A percentile compares a stretch with the other conserved stretches of the same genome.
phyloP scores from a whole-genome alignment of 1,284 basidiomycete genomes.

The Limonomyces culmigenus region DNA sequence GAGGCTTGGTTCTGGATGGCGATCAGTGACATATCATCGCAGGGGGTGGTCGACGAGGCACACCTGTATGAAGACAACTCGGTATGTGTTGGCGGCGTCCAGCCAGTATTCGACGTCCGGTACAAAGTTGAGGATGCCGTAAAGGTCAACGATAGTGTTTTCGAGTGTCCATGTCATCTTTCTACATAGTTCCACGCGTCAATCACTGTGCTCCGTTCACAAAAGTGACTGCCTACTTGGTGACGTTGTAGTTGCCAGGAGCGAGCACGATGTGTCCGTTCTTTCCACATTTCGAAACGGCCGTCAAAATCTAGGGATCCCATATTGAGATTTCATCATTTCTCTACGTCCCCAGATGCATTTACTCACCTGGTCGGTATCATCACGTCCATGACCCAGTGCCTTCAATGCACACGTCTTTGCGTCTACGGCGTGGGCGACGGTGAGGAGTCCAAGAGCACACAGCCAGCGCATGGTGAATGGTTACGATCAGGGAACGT shows the following conservation, averaged over 20 bases:
- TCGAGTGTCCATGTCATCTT: conserved; percentile 45
- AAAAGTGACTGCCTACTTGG: conserved; percentile 17
- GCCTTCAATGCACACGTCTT: conserved; percentile 19
- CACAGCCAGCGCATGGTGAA: no score
- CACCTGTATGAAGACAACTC: conserved; percentile 44
- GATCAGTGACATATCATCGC: not conserved
- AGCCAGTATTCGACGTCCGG: conserved; percentile 48
- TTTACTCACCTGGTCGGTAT: conserved; percentile 20
- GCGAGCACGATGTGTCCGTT: conserved; percentile 28
- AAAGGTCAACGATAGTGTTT: conserved; percentile 32
- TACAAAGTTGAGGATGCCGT: conserved; percentile 37
- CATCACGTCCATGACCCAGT: conserved; percentile 22
- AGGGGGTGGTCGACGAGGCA: conserved; percentile 1
- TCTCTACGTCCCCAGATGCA: not conserved
- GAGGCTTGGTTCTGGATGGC: conserved; percentile 36
- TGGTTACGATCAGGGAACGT: no score
- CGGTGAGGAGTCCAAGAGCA: no score
- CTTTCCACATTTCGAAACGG: conserved; percentile 34
- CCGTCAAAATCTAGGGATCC: conserved; percentile 23
- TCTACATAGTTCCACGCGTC: conserved; percentile 12
- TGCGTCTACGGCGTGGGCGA: no score
- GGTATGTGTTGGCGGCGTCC: conserved; percentile 33
- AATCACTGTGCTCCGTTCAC: not conserved
- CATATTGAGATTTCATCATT: not conserved
- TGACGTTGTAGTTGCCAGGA: conserved; percentile 32